phyloP scores from a whole-genome alignment of 345 rosid genomes.

The Pistacia atlantica region DNA sequence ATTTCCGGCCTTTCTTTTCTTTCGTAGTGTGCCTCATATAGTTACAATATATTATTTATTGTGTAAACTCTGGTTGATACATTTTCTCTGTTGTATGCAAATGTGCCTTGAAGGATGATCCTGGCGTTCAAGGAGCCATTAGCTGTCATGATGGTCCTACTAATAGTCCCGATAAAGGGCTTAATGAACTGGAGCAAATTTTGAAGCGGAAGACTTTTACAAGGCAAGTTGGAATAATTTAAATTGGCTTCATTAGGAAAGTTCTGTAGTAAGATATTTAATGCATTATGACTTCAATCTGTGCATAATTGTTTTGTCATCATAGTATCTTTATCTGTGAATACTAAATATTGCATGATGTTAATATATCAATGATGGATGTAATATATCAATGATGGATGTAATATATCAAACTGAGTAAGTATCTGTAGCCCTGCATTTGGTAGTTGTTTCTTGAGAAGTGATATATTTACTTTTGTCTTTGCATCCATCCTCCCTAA shows the following conservation, averaged over 20 bases:
- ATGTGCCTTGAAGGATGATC: conserved; percentile 35
- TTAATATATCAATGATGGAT: neutral
- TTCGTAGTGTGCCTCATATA: neutral
- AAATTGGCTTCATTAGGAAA: neutral
- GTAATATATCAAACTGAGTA: neutral
- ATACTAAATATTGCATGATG: neutral
- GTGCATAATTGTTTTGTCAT: neutral
- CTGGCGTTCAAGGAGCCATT: conserved; percentile 32
- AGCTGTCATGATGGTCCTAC: conserved; percentile 28
- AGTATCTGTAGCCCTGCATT: neutral
- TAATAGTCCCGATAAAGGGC: conserved; percentile 30
- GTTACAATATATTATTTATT: neutral
- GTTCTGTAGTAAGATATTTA: neutral
- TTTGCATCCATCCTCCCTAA: neutral
- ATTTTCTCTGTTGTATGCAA: conserved; percentile 19
- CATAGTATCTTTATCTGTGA: neutral
- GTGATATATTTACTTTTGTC: neutral
- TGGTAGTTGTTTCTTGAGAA: neutral
- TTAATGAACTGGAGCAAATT: conserved; percentile 53
- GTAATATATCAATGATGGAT: neutral
- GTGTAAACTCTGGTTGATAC: conserved; percentile 14
- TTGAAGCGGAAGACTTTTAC: conserved; percentile 77
- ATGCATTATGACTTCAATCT: neutral
- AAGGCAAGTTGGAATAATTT: conserved; percentile 43
- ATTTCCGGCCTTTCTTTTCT: neutral